Base-by-base conservation (phyloP, 179 eudicot genomes). In the Patellifolia procumbens region DNA sequence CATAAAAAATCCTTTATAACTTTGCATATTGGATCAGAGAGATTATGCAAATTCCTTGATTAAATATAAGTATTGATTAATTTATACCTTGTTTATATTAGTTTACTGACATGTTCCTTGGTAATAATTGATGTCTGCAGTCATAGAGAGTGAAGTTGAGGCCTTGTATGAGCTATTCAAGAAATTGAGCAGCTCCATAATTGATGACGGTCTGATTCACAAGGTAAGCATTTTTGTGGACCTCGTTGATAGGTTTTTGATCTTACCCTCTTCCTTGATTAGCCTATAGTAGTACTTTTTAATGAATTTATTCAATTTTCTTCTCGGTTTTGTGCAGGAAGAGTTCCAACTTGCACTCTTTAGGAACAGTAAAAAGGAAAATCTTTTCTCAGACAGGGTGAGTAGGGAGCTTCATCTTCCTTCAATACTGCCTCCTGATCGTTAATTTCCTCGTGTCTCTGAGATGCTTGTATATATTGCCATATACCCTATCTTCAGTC, bases 341-440 rank as follows among this genome's bases (percentile, higher is more conserved):
- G 98, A 94, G 81, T 87, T 94, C 64, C 94, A 89, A 79, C 83
- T 94, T 32, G 97, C 97, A 22, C 89, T 94, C 68, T 94, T 94
- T 84, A 85, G 89, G 81, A 92, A 91, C 84, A 82, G 86, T 72
- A 89, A 89, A 74, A 91, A 69, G 85, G 83, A 76, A 67, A 91
- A 92, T 80, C 89, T 94, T 19, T 94, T 94, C 72, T 92, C 97
- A 1, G 97, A 92, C 75, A 78, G 96, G 89, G 96, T 91, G 56
- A 68, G 96, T 69, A 24, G 62, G 28, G 32, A 34, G 48, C 59
- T 62, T 74, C 61, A 7, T 32, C 68, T 28, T 24, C 45, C 46
- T 28, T 19, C 31, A 60, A 35, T n/a, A 56, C 20, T 75, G 60
- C 52, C 29, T 48, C 19, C 68, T 42, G 51, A 12, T 31, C n/a